Conservation (phyloP, 2,329 filamentous ascomycete genomes). For the Stylonectria norvegica region DNA sequence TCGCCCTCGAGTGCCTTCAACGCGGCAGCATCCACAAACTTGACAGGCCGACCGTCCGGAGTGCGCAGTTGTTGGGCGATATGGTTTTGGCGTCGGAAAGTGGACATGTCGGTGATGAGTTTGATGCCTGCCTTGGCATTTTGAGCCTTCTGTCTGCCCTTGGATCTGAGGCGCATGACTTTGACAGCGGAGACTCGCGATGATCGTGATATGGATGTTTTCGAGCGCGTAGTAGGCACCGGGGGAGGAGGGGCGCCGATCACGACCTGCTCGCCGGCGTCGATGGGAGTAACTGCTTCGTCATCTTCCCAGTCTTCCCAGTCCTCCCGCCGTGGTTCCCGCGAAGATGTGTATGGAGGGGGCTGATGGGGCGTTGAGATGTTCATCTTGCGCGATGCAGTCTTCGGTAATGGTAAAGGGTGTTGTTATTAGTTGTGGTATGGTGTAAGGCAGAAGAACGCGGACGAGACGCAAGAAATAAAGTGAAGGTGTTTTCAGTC, state of each 20-base stretch:
- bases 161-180: conserved; percentile 52
- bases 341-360: conserved; percentile 15
- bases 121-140: conserved; percentile 62
- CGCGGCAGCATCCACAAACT: conserved; percentile 58
- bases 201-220: conserved; percentile 15
- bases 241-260: conserved; percentile 21
- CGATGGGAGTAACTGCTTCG: conserved; percentile 39
- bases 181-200: conserved; percentile 39
- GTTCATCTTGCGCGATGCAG: conserved; percentile 13
- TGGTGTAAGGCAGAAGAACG: conserved; percentile 1
- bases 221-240: not conserved
- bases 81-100: conserved; percentile 44
- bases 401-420: not conserved
- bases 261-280: conserved; percentile 36
- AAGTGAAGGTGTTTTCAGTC: conserved; percentile 11
- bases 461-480: conserved; percentile 4
- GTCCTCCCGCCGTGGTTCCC: conserved; percentile 35
- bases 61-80: conserved; percentile 30
- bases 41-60: conserved; percentile 34
- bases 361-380: conserved; percentile 11
- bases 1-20: conserved; percentile 58
- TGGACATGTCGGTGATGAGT: conserved; percentile 66
- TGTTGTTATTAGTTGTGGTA: conserved; percentile 12
- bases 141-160: conserved; percentile 57
- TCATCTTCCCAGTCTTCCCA: conserved; percentile 56